Conservation (phyloP, 495 filamentous ascomycete species). For the Antarctomyces pellizariae region DNA sequence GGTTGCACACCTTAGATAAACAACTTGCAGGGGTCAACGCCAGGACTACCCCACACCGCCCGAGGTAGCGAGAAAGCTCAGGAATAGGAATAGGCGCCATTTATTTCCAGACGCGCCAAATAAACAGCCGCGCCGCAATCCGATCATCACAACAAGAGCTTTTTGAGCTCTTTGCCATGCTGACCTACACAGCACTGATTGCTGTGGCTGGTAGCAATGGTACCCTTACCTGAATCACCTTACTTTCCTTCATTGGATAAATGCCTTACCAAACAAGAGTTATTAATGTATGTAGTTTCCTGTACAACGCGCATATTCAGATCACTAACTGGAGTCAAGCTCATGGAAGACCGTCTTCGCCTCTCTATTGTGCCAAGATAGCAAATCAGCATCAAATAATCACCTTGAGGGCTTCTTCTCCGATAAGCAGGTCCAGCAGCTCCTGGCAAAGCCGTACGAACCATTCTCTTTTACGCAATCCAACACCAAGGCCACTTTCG, state of each 20-base stretch:
- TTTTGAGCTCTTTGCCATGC: slow-evolving; percentile 9
- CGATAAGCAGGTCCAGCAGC: slow-evolving; percentile 36
- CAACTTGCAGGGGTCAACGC: too few species aligned
- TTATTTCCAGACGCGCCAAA: too few species aligned
- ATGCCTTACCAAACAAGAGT: slow-evolving; percentile 31
- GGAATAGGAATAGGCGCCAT: too few species aligned
- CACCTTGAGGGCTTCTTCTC: slow-evolving; percentile 38
- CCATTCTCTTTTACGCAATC: slow-evolving; percentile 31
- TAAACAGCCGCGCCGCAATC: too few species aligned
- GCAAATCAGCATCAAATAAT: slow-evolving; percentile 17
- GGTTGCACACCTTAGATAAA: too few species aligned
- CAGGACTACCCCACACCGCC: too few species aligned
- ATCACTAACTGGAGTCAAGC: slow-evolving; percentile 5
- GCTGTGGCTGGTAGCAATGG: slow-evolving; percentile 44
- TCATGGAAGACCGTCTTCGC: slow-evolving; percentile 58
- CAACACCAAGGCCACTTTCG: slow-evolving; percentile 48
- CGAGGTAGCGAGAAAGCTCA: too few species aligned
- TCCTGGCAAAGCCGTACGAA: slow-evolving; percentile 38
- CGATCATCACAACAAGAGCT: too few species aligned
- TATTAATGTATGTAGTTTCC: slow-evolving; percentile 26
- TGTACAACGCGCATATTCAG: slow-evolving; percentile 1
- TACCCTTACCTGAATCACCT: slow-evolving; percentile 28
- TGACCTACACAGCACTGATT: slow-evolving; percentile 13
- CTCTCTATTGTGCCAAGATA: slow-evolving; percentile 21
- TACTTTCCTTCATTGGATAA: slow-evolving; percentile 42